A percentile compares a stretch with the other conserved stretches of the same genome.
These are phyloP conservation scores for Alternaria novae-zelandiae DNA, from an alignment of 2,329 filamentous ascomycete species.

Conservation along the genomic window DNA sequence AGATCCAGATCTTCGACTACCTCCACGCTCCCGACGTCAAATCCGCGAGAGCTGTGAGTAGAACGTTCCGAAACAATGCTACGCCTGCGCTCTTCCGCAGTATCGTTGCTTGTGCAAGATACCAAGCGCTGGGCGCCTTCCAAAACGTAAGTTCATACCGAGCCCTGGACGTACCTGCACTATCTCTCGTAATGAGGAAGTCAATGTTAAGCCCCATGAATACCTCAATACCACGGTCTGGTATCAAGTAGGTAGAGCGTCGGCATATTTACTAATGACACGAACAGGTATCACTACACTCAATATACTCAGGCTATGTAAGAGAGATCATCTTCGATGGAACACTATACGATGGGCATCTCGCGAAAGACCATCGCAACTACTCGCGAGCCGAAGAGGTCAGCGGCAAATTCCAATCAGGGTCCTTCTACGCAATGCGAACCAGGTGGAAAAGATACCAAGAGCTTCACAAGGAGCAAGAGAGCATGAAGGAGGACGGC, in stretches of 20 bases:
- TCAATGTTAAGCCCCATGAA: neutral
- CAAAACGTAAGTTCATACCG: constrained; percentile 22
- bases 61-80: constrained; percentile 29
- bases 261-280: neutral
- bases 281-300: constrained; percentile 18
- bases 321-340: constrained; percentile 43
- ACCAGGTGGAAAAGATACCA: constrained; percentile 33
- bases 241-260: neutral
- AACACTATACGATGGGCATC: constrained; percentile 23
- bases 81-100: constrained; percentile 33
- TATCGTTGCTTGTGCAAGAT: constrained; percentile 35
- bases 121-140: constrained; percentile 36
- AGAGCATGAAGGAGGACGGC: constrained; percentile 28
- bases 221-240: neutral
- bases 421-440: constrained; percentile 20
- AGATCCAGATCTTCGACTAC: constrained; percentile 35
- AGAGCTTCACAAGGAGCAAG: constrained; percentile 33
- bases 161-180: neutral
- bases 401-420: constrained; percentile 7
- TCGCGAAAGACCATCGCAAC: constrained; percentile 17
- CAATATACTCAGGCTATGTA: constrained; percentile 33
- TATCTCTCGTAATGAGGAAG: neutral
- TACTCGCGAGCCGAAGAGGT: constrained; percentile 12
- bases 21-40: constrained; percentile 32
- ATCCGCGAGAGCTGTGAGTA: constrained; percentile 27